Percentiles rank a stretch among this genome's conserved stretches.
phyloP scores from a whole-genome alignment of 163 green algal genomes.

The Chlamydomonas reinhardtii region DNA sequence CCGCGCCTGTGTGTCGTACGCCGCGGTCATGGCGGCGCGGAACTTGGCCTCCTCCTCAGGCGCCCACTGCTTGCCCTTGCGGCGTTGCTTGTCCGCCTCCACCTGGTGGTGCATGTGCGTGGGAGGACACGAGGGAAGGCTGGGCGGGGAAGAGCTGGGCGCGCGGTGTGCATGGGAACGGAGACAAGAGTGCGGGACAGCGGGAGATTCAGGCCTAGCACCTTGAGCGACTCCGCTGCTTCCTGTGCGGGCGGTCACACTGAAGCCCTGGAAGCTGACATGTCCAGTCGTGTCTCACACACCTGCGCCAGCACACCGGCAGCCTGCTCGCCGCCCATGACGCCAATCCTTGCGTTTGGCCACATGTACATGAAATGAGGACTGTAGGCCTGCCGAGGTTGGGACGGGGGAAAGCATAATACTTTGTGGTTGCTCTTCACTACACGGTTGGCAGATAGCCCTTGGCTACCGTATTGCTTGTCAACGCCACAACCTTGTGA shows the following conservation, averaged over 20 bases:
- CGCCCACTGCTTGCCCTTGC: slow-evolving; percentile 67
- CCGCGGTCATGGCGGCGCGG: slow-evolving; percentile 67
- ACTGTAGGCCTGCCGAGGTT: slow-evolving; percentile 78
- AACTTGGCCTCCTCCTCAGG: slow-evolving; percentile 84
- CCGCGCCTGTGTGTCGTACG: slow-evolving; percentile 87
- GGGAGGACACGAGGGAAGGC: too few species aligned
- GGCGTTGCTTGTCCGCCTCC: slow-evolving; percentile 82
- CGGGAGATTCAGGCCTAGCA: too few species aligned
- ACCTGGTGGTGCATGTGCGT: slow-evolving; percentile 62
- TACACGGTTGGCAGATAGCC: too few species aligned
- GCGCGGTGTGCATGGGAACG: not conserved
- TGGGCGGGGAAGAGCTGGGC: not conserved
- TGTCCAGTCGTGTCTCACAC: not conserved
- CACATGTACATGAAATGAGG: slow-evolving; percentile 95
- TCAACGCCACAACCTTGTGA: not conserved
- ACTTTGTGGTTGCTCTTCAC: too few species aligned
- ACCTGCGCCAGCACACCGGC: slow-evolving; percentile 87
- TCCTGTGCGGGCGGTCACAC: too few species aligned
- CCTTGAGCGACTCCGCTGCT: too few species aligned
- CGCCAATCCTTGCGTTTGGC: slow-evolving; percentile 91
- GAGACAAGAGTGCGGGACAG: too few species aligned
- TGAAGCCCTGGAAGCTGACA: too few species aligned
- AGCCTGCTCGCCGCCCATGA: slow-evolving; percentile 96
- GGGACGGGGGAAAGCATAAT: too few species aligned
- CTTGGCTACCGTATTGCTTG: too few species aligned